Base-by-base conservation (phyloP, 23 red algal genomes). In the Rhodosorus marinus region DNA sequence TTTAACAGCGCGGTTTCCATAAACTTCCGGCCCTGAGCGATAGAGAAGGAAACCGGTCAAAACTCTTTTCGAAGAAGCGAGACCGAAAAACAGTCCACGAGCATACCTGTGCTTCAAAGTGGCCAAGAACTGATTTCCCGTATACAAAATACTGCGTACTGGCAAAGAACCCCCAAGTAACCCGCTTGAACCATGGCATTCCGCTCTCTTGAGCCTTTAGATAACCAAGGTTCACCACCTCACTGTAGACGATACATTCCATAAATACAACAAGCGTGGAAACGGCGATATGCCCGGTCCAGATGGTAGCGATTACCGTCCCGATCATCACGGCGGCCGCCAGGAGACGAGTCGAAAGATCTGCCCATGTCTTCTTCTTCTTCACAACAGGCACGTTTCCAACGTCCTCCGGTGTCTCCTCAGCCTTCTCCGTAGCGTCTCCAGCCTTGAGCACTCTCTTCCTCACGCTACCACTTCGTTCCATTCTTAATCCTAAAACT, bases 171-270 rank as follows among this genome's bases (percentile, higher is more conserved):
- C 77, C 75, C 66, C 60, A 81, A 2, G 63, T 72, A n/a, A 65
- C 66, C 24, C 59, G 70, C 19, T 74, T 59, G 64, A 75, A 98
- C 35, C 64, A 59, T 21, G 78, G 90, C 22, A 98, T 75, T 38
- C 46, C 32, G 5, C 59, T 59, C 1, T 69, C 83, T 33, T 64
- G 29, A 45, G 53, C 75, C 1, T 66, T 38, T 15, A 59, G 42
- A 19, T 85, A 80, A 14, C 90, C 79, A 14, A 98, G 52, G 20
- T 64, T 45, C 20, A 98, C 49, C 26, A 98, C 55, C 66, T 98
- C 90, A 46, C 76, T 59, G 48, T 72, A 83, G 52, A 98, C 86
- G 55, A 69, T 58, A 20, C 71, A 67, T 55, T 98, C 66, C 72
- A 84, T 68, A 47, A 81, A 30, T 30, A 98, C 73, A 31, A 98